Conservation (phyloP, 164 flowering plant species). For the Vitis rupestris region DNA sequence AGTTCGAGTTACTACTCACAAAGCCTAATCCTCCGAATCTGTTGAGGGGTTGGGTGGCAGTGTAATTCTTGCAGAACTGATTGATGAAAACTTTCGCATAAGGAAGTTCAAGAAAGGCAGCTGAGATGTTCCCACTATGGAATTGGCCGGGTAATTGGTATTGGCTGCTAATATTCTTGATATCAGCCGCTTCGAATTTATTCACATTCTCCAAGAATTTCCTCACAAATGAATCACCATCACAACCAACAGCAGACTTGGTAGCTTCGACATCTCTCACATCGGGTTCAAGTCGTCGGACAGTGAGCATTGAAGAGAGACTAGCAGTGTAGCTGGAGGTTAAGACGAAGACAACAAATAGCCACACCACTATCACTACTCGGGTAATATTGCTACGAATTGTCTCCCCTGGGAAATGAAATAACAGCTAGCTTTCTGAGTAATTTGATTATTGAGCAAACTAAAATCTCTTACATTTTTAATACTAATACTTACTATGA, state of each 20-base stretch:
- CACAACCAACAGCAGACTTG: conserved; percentile 38
- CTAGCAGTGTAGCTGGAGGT: conserved; percentile 55
- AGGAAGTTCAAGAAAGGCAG: conserved; percentile 42
- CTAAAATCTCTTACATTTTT: neutral
- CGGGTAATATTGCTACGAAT: conserved; percentile 36
- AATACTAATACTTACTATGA: conserved; percentile 48
- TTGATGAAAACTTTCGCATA: conserved; percentile 29
- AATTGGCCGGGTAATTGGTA: conserved; percentile 20
- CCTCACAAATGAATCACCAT: conserved; percentile 37
- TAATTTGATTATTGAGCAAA: neutral
- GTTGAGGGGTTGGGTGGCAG: neutral
- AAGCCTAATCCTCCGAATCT: too few species aligned
- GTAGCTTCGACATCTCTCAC: conserved; percentile 21
- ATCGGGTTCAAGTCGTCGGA: conserved; percentile 33
- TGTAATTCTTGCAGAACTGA: conserved; percentile 28
- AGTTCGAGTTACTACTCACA: too few species aligned
- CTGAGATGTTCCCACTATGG: conserved; percentile 20
- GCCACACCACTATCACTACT: conserved; percentile 45
- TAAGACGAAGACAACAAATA: conserved; percentile 39
- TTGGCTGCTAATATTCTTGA: conserved; percentile 19
- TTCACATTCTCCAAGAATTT: conserved; percentile 29
- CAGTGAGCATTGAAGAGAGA: conserved; percentile 54
- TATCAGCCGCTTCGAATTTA: conserved; percentile 18
- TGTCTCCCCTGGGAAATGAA: conserved; percentile 35
- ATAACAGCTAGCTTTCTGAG: neutral